Evolutionary conservation across 2,329 filamentous ascomycete genomes (phyloP).

Genomic region (Fonsecaea monophora): DNA sequence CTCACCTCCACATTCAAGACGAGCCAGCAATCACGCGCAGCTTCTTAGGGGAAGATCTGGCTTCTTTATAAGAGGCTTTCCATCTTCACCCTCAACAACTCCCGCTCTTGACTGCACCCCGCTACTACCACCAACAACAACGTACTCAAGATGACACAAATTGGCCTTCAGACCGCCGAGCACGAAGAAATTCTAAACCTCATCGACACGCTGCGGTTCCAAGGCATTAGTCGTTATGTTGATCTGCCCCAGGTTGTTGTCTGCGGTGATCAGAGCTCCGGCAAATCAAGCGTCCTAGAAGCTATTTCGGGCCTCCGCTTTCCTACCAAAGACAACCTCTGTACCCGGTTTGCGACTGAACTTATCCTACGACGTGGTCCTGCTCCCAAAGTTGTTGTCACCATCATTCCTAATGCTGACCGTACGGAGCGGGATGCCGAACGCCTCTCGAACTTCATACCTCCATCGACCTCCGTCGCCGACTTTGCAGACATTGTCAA

Average conservation of each 20-base stretch:
- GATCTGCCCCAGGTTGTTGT: conserved; percentile 64
- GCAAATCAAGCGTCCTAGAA: conserved; percentile 70
- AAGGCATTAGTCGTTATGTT: conserved; percentile 57
- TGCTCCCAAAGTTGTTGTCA: conserved; percentile 50
- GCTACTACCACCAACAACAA: conserved; percentile 8
- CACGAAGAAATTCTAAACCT: conserved; percentile 59
- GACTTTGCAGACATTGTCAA: conserved; percentile 60
- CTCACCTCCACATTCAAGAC: not conserved
- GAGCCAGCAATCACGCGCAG: not conserved
- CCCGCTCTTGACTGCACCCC: not conserved
- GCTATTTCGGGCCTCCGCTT: conserved; percentile 69
- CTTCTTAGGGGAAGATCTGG: not conserved
- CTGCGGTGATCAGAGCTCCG: conserved; percentile 66
- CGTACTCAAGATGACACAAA: conserved; percentile 13
- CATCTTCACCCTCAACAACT: not conserved
- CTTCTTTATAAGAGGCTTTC: not conserved
- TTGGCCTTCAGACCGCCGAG: conserved; percentile 25
- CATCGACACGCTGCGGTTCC: conserved; percentile 59
- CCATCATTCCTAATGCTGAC: conserved; percentile 49
- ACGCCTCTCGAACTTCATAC: conserved; percentile 19
- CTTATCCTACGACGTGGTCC: conserved; percentile 58
- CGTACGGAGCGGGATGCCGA: conserved; percentile 40
- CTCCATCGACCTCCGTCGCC: conserved; percentile 43
- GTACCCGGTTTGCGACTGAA: conserved; percentile 68
- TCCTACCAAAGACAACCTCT: conserved; percentile 61